phyloP scores from a whole-genome alignment of 129 eudicot genomes.

The Saussurea involucrata region DNA sequence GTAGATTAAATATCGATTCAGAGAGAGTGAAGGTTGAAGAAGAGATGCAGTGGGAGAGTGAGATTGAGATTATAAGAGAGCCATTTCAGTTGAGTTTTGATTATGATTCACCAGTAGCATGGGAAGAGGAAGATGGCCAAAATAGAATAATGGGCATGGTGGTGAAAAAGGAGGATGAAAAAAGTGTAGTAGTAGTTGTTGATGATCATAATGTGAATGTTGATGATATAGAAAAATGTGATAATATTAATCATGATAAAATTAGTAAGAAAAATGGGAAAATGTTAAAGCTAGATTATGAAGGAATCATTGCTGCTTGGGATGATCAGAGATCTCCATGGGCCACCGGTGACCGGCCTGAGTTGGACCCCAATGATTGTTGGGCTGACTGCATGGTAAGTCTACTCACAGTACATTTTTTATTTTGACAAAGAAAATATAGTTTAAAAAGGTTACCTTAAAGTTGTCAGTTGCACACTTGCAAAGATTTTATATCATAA shows the following conservation, averaged over 20 bases:
- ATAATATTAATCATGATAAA: not conserved
- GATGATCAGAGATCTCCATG: constrained; percentile 57
- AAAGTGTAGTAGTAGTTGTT: not conserved
- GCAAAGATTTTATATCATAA: not conserved
- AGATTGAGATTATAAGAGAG: constrained; percentile 26
- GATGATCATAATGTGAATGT: constrained; percentile 4
- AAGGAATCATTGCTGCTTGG: constrained; percentile 62
- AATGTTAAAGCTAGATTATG: constrained; percentile 52
- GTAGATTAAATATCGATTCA: constrained; percentile 1
- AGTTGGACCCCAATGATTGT: constrained; percentile 39
- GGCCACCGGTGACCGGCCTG: constrained; percentile 59
- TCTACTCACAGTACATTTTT: not conserved
- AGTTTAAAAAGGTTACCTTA: no score
- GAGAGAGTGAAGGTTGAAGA: constrained; percentile 39
- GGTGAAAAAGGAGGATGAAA: constrained; percentile 13
- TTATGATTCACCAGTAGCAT: constrained; percentile 28
- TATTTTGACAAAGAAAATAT: not conserved
- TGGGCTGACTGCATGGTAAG: constrained; percentile 52
- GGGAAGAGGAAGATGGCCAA: constrained; percentile 35
- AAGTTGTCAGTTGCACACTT: no score
- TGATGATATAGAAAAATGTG: not conserved
- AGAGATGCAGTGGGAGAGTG: constrained; percentile 7
- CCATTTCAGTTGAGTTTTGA: constrained; percentile 44
- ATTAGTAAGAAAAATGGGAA: constrained; percentile 24
- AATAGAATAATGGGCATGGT: not conserved